Evolutionary conservation across 2,329 filamentous ascomycete species (phyloP).

Genomic region (Davidsoniella virescens): DNA sequence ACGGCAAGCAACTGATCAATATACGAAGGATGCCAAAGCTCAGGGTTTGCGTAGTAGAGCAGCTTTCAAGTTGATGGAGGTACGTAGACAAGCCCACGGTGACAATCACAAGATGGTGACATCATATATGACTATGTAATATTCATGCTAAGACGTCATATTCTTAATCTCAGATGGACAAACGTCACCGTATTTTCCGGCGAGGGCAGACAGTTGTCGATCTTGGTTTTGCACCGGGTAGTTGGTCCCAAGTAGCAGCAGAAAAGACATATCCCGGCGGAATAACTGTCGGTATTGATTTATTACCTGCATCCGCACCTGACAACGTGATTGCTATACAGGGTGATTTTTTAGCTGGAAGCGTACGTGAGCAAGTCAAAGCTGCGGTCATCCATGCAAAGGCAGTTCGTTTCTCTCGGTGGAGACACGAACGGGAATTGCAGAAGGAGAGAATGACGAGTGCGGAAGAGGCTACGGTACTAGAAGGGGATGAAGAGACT

Average conservation of each 20-base stretch:
- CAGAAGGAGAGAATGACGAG: constrained; percentile 14
- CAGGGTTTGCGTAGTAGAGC: constrained; percentile 75
- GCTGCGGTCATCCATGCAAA: constrained; percentile 52
- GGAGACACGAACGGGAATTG: background rate
- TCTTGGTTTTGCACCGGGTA: constrained; percentile 64
- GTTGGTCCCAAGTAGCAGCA: constrained; percentile 65
- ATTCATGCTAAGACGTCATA: no score
- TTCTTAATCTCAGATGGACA: constrained; percentile 47
- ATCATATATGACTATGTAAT: no score
- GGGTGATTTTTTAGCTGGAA: constrained; percentile 70
- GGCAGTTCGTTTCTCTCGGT: background rate
- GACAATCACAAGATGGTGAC: no score
- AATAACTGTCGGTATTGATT: constrained; percentile 76
- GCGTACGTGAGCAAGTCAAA: constrained; percentile 61
- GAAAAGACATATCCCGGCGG: constrained; percentile 62
- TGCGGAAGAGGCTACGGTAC: constrained; percentile 3
- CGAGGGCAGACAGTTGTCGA: constrained; percentile 77
- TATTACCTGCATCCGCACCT: constrained; percentile 83
- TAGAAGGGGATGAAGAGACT: constrained; percentile 14
- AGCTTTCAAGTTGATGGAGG: constrained; percentile 84
- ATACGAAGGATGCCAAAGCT: constrained; percentile 58
- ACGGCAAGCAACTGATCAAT: constrained; percentile 59
- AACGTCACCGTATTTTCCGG: constrained; percentile 64
- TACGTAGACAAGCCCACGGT: constrained; percentile 20
- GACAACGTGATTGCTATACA: constrained; percentile 87